Base-by-base conservation (phyloP, 2,329 filamentous ascomycete genomes). In the Neofusicoccum ribis region DNA sequence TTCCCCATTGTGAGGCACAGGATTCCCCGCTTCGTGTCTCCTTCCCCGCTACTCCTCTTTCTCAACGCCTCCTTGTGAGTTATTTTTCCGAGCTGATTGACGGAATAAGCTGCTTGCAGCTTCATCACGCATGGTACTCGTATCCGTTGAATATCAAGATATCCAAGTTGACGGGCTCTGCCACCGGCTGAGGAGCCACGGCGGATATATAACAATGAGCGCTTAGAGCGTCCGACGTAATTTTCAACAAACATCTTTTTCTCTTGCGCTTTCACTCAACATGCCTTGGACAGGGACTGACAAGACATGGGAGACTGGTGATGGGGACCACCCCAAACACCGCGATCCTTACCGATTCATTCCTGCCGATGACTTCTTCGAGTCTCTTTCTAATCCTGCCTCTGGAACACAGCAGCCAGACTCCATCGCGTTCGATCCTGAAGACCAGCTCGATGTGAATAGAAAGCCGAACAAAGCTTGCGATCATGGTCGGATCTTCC, bases 401-500 rank as follows among this genome's bases (percentile, higher is more conserved):
- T 11, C 14, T 11, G 39, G 17, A 8, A 58, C 44, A 12, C 2
- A 34, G 5, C 54, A 36, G n/a, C 54, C 54, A 12, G 23, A 15
- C 15, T 58, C 39, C 2, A 39, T 58, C 4, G 27, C 14, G 14
- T 58, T 15, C 54, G 44, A 36, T 6, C 54, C 54, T 6, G 39
- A 58, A 17, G 54, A 58, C 17, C 54, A 58, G 12, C 14, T 44
- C 7, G 34, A 23, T 6, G 54, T 34, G 12, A 39, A 58, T 9
- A 44, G 34, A 23, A 46, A 23, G 4, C 44, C 23, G 9, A 58
- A 58, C 20, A 11, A 39, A 6, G 23, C 23, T 2, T 44, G 54
- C 7, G 23, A 27, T 23, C 37, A 58, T 31, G 54, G 54, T 23
- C 39, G 54, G 46, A 52, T 75, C 37, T 73, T 75, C 47, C 72